These are phyloP conservation scores for Terfezia boudieri DNA, from an alignment of 495 filamentous ascomycete genomes.

Conservation along the genomic window DNA sequence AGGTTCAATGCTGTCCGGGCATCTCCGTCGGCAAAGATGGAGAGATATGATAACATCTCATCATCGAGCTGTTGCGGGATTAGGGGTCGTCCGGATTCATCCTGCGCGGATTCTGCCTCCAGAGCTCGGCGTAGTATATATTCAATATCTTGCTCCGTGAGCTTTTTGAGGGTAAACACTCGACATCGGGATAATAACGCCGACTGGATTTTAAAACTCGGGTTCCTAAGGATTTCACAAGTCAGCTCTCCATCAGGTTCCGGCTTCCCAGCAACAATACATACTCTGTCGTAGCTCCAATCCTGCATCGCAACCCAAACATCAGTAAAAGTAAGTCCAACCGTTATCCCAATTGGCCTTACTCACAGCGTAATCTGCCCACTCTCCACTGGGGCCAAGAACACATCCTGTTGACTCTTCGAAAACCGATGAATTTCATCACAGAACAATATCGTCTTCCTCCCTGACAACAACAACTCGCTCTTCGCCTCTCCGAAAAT, in stretches of 20 bases:
- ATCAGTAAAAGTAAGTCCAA: too few relatives aligned
- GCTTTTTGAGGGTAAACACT: conserved; percentile 61
- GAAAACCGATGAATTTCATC: conserved; percentile 93
- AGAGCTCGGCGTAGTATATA: conserved; percentile 56
- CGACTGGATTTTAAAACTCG: conserved; percentile 78
- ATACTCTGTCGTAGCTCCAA: conserved; percentile 78
- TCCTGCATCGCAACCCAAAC: conserved; percentile 18
- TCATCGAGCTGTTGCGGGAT: conserved; percentile 43
- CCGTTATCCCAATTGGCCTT: too few relatives aligned
- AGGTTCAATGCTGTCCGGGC: conserved; percentile 83
- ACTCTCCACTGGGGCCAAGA: conserved; percentile 76
- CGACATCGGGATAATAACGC: conserved; percentile 75
- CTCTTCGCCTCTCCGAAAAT: conserved; percentile 67
- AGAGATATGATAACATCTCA: conserved; percentile 56
- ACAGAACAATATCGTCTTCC: conserved; percentile 91
- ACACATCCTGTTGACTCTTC: conserved; percentile 87
- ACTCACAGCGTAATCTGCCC: conserved; percentile 55
- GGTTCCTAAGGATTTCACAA: conserved; percentile 29
- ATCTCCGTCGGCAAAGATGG: conserved; percentile 74
- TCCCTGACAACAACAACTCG: conserved; percentile 59
- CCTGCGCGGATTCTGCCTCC: conserved; percentile 30
- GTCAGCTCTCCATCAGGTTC: too few relatives aligned
- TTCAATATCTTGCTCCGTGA: conserved; percentile 46
- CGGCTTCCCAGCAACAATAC: not conserved
- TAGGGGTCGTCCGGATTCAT: conserved; percentile 15